Base-by-base conservation (phyloP, 495 filamentous ascomycete genomes). In the Penicillium atrosanguineum region DNA sequence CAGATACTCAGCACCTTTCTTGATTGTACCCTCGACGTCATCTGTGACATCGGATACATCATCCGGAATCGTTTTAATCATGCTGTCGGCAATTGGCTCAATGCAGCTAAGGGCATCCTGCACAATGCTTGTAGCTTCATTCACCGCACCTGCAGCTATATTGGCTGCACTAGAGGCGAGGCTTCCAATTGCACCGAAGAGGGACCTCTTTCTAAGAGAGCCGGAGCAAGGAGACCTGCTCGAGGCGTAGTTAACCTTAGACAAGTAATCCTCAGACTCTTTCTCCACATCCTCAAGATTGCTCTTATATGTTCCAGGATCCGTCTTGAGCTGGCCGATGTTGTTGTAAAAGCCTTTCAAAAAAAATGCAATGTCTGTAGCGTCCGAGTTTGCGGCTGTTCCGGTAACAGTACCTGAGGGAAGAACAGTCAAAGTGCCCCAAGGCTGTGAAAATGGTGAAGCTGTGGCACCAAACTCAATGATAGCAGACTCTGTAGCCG, bases 1-100 rank as follows among this genome's bases (percentile, higher is more conserved):
- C 18, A 45, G 43, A 28, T 45, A 45, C 43, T 45, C 43, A 15
- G 43, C n/a, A 14, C 43, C 43, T 28, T 45, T 45, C 43, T 45
- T 45, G 20, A 45, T n/a, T 12, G 15, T 21, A 14, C 26, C n/a
- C 43, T 45, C 43, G 26, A 45, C 26, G 11, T 45, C 43, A 45
- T 21, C 20, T 15, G 23, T 45, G 14, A 45, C 26, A 6, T 45
- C 43, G 6, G 21, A 19, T 6, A 28, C 8, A 28, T 45, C 23
- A 9, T 45, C 43, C 3, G 43, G 43, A n/a, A 45, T 45, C 12
- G n/a, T 23, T 3, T 45, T 16, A 6, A 6, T 29, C 20, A 45
- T 21, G 20, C 26, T 25, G 25, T 45, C 23, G 9, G n/a, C 43
- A 5, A 45, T 16, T 25, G 43, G 43, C 20, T 9, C 43, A 15